Evolutionary conservation across 23 red algal genomes (phyloP).

Genomic region (Agarophyton chilense): DNA sequence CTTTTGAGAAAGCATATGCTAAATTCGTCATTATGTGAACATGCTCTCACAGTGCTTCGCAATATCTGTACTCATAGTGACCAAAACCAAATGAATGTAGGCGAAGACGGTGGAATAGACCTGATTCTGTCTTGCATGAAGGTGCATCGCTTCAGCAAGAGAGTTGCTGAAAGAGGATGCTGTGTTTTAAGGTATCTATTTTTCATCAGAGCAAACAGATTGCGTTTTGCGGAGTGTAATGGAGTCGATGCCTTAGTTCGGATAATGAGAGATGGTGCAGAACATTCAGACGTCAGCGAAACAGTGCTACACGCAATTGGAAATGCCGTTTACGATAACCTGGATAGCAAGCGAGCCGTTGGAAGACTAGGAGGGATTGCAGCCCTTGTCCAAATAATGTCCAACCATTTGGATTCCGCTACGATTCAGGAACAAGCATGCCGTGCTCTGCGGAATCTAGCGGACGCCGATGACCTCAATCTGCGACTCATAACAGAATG

Average conservation of each 20-base stretch:
- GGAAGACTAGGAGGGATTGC: slow-evolving; percentile 50
- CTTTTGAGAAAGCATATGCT: slow-evolving; percentile 9
- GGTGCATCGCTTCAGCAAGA: slow-evolving; percentile 30
- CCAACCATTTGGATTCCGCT: slow-evolving; percentile 43
- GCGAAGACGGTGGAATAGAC: slow-evolving; percentile 35
- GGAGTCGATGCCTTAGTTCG: slow-evolving; percentile 41
- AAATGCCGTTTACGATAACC: slow-evolving; percentile 52
- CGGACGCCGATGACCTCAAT: slow-evolving; percentile 66
- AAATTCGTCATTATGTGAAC: slow-evolving; percentile 35
- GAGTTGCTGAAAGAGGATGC: slow-evolving; percentile 49
- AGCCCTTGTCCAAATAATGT: slow-evolving; percentile 62
- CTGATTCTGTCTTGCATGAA: slow-evolving; percentile 36
- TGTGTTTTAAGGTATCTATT: slow-evolving; percentile 41
- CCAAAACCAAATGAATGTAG: slow-evolving; percentile 39
- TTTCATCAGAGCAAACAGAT: slow-evolving; percentile 43
- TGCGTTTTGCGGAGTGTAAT: slow-evolving; percentile 23
- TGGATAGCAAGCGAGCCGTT: slow-evolving; percentile 55
- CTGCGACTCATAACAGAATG: slow-evolving; percentile 54
- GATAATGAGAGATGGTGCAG: slow-evolving; percentile 52
- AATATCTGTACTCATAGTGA: slow-evolving; percentile 30
- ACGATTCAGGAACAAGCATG: slow-evolving; percentile 62
- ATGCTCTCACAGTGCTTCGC: slow-evolving; percentile 48
- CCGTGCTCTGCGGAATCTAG: slow-evolving; percentile 66
- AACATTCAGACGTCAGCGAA: slow-evolving; percentile 38
- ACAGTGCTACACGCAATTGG: slow-evolving; percentile 43